These are phyloP conservation scores for Calonectria honghensis DNA, from an alignment of 2,329 filamentous ascomycete genomes.

Conservation along the genomic window DNA sequence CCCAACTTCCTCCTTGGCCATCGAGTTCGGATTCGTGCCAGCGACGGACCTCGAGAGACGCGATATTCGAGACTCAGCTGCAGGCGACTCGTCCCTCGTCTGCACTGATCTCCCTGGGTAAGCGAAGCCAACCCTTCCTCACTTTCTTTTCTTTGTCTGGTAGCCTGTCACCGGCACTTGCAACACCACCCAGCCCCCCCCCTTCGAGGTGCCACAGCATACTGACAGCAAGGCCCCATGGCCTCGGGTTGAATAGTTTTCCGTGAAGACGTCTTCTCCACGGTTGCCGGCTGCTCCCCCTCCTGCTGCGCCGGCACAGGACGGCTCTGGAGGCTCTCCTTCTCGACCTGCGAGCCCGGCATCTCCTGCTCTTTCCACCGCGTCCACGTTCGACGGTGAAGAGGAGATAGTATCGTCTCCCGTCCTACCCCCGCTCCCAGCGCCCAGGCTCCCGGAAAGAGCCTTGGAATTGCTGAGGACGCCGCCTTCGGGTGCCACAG, in stretches of 20 bases:
- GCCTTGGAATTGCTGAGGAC: constrained; percentile 73
- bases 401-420: constrained; percentile 74
- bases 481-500: constrained; percentile 62
- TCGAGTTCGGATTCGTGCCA: constrained; percentile 52
- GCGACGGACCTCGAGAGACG: constrained; percentile 55
- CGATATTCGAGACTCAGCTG: constrained; percentile 71
- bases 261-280: constrained; percentile 74
- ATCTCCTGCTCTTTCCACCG: constrained; percentile 77
- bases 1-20: constrained; percentile 42
- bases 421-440: constrained; percentile 74
- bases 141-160: constrained; percentile 8
- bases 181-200: constrained; percentile 31
- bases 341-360: constrained; percentile 62
- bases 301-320: constrained; percentile 78
- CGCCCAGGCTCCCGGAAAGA: constrained; percentile 75
- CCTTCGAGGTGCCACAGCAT: constrained; percentile 48
- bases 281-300: constrained; percentile 68
- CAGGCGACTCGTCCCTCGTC: constrained; percentile 76
- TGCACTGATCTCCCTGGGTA: constrained; percentile 77
- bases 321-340: constrained; percentile 66
- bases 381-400: constrained; percentile 77
- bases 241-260: constrained; percentile 56
- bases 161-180: constrained; percentile 44
- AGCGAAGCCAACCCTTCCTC: constrained; percentile 49
- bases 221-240: constrained; percentile 48